Evolutionary conservation across 2,329 filamentous ascomycete species (phyloP).

Genomic region (Xylaria sp.): DNA sequence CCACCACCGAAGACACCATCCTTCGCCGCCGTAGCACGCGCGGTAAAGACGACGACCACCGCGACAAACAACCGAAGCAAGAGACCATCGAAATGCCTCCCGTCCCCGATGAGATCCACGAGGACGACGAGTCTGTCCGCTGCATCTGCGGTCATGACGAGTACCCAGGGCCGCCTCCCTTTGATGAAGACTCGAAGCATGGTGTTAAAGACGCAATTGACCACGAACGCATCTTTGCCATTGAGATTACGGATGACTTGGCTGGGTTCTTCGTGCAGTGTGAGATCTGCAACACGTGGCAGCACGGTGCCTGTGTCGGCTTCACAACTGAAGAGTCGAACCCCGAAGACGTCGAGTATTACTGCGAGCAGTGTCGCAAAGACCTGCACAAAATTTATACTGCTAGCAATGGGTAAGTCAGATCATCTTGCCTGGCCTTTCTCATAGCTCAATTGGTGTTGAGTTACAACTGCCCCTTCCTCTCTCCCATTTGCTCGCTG

Average conservation of each 20-base stretch:
- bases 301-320: constrained; percentile 96
- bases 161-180: constrained; percentile 82
- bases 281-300: constrained; percentile 97
- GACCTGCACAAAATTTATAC: constrained; percentile 86
- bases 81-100: constrained; percentile 55
- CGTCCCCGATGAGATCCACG: constrained; percentile 72
- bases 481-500: neutral
- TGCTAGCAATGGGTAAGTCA: constrained; percentile 81
- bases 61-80: constrained; percentile 50
- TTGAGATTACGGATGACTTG: constrained; percentile 78
- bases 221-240: constrained; percentile 61
- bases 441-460: neutral
- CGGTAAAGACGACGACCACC: constrained; percentile 66
- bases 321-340: constrained; percentile 93
- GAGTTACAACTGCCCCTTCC: neutral
- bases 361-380: constrained; percentile 92
- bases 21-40: constrained; percentile 81
- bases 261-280: constrained; percentile 98
- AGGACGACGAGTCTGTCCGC: constrained; percentile 92
- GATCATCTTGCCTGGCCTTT: neutral
- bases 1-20: constrained; percentile 64
- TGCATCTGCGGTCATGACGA: constrained; percentile 95
- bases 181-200: constrained; percentile 60
- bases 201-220: constrained; percentile 63
- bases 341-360: constrained; percentile 84